A percentile compares a stretch with the other conserved stretches of the same genome.
These are phyloP conservation scores for Pseudisothecium myosuroides DNA, from an alignment of 225 moss, liverwort and hornwort species.

Conservation along the genomic window DNA sequence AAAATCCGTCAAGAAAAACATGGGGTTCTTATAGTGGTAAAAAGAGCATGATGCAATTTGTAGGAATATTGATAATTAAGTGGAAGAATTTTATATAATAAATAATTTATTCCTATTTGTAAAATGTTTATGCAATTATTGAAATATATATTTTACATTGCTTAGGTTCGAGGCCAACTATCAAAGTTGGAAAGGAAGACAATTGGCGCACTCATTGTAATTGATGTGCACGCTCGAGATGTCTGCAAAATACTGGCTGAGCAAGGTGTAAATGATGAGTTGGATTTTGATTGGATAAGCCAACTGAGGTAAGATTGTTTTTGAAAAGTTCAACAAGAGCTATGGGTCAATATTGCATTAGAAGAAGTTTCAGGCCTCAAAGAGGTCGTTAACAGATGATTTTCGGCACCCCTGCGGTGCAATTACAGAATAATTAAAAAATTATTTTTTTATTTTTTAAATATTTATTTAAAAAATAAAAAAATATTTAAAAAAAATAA, in stretches of 20 bases:
- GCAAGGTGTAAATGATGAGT: conserved; percentile 52
- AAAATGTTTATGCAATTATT: background rate
- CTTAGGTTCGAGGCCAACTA: conserved; percentile 57
- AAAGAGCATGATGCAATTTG: background rate
- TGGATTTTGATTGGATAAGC: conserved; percentile 82
- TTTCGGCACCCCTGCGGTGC: too few relatives aligned
- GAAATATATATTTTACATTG: background rate
- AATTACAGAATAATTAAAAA: too few relatives aligned
- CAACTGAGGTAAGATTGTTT: conserved; percentile 38
- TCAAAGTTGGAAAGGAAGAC: conserved; percentile 69
- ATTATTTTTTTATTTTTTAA: too few relatives aligned
- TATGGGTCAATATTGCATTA: too few relatives aligned
- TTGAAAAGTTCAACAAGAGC: background rate
- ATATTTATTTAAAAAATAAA: too few relatives aligned
- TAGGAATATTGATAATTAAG: background rate
- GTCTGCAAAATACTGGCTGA: conserved; percentile 74
- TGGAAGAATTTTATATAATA: too few relatives aligned
- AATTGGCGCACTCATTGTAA: conserved; percentile 67
- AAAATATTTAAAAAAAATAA: too few relatives aligned
- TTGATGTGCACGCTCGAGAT: conserved; percentile 70
- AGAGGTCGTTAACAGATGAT: too few relatives aligned
- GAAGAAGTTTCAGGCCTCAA: too few relatives aligned
- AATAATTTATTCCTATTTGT: background rate
- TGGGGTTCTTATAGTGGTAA: background rate
- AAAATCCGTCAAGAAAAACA: too few relatives aligned